phyloP scores from a whole-genome alignment of 2,329 filamentous ascomycete species.

The Stemphylium lycopersici region DNA sequence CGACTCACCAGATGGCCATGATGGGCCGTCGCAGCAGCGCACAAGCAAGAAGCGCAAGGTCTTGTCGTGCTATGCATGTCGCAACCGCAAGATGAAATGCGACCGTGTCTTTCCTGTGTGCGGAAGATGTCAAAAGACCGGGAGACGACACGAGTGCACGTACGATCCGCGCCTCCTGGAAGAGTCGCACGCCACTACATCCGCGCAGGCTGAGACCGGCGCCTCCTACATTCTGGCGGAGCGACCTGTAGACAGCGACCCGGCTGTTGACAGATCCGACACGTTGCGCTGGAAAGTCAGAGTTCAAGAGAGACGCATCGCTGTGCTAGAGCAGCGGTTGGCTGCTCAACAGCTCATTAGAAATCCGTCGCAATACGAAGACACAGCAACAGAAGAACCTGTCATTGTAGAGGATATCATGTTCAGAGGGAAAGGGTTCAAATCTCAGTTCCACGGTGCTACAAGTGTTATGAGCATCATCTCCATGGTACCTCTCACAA shows the following conservation, averaged over 20 bases:
- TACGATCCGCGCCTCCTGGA: slow-evolving; percentile 49
- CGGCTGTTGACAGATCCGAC: slow-evolving; percentile 18
- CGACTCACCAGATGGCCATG: slow-evolving; percentile 33
- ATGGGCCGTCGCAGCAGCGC: slow-evolving; percentile 48
- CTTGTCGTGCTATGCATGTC: slow-evolving; percentile 55
- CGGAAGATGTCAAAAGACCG: slow-evolving; percentile 52
- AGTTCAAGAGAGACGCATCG: slow-evolving; percentile 40
- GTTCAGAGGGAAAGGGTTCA: slow-evolving; percentile 53
- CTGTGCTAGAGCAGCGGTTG: slow-evolving; percentile 39
- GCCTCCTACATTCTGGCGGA: slow-evolving; percentile 10
- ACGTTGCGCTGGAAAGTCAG: slow-evolving; percentile 36
- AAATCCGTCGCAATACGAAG: slow-evolving; percentile 23
- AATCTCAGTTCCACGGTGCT: slow-evolving; percentile 53
- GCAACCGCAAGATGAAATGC: slow-evolving; percentile 56
- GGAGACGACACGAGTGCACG: slow-evolving; percentile 50
- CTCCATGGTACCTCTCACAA: slow-evolving; percentile 35
- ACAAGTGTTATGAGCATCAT: slow-evolving; percentile 49
- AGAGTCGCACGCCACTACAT: slow-evolving; percentile 30
- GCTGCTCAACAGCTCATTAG: slow-evolving; percentile 26
- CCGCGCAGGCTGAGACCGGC: slow-evolving; percentile 28
- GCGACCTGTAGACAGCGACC: slow-evolving; percentile 5
- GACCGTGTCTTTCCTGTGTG: slow-evolving; percentile 54
- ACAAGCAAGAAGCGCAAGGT: slow-evolving; percentile 52
- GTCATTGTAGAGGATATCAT: slow-evolving; percentile 46
- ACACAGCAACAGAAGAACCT: slow-evolving; percentile 22